Evolutionary conservation across 164 flowering plant species (phyloP).

Genomic region (Piper betle): DNA sequence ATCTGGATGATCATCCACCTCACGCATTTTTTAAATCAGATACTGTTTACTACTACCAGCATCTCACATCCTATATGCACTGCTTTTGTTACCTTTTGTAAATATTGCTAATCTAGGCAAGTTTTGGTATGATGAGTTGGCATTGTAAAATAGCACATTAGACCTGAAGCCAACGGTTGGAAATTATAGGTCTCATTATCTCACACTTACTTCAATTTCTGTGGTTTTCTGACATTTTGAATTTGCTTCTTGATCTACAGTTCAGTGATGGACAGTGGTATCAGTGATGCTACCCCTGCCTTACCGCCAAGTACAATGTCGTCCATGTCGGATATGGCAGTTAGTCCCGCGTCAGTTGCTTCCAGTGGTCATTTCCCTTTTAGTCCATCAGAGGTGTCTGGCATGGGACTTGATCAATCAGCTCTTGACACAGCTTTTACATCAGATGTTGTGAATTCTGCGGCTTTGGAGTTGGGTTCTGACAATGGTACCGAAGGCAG

Average conservation of each 20-base stretch:
- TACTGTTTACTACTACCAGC: background rate
- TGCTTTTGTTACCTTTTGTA: no score
- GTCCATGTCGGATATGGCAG: constrained; percentile 77
- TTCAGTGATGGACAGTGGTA: constrained; percentile 7
- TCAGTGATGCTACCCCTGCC: constrained; percentile 1
- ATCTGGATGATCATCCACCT: background rate
- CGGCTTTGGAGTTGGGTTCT: constrained; percentile 65
- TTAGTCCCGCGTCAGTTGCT: constrained; percentile 89
- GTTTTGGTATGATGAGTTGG: no score
- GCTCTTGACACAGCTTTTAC: constrained; percentile 80
- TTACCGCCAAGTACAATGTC: constrained; percentile 50
- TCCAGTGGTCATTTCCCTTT: constrained; percentile 97
- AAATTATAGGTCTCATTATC: no score
- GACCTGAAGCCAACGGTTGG: no score
- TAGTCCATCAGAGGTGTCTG: constrained; percentile 74
- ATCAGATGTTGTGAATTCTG: constrained; percentile 66
- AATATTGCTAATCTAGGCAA: no score
- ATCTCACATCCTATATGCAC: background rate
- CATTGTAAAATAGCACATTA: no score
- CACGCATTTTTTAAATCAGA: background rate
- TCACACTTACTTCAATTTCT: no score
- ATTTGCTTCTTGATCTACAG: constrained; percentile 1
- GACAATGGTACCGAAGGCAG: constrained; percentile 62
- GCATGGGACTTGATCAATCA: constrained; percentile 80
- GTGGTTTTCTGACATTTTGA: no score